Evolutionary conservation across 371 early-diverging fungal genomes (phyloP).

Genomic region (Mucor plumbeus): DNA sequence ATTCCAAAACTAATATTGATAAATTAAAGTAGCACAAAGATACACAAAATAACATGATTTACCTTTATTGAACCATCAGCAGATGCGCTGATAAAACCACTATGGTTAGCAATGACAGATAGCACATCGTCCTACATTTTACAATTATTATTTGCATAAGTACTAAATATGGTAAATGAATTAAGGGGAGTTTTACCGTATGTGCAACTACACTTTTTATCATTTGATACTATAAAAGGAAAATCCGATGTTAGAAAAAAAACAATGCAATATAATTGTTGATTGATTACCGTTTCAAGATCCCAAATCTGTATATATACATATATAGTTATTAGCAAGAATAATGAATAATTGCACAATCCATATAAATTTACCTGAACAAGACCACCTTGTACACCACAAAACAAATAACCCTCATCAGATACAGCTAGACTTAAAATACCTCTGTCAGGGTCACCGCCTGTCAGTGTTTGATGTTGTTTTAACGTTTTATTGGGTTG

Average conservation of each 20-base stretch:
- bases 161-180: background rate
- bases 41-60: background rate
- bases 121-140: constrained; percentile 68
- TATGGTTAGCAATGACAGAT: constrained; percentile 53
- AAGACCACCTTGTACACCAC: constrained; percentile 82
- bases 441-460: constrained; percentile 58
- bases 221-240: constrained; percentile 55
- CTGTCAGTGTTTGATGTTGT: constrained; percentile 50
- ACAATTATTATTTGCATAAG: background rate
- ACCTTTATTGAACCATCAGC: constrained; percentile 82
- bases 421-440: constrained; percentile 67
- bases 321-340: background rate
- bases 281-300: constrained; percentile 66
- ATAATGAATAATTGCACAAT: constrained; percentile 1
- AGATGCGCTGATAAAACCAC: constrained; percentile 70
- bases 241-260: background rate
- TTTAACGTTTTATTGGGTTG: constrained; percentile 41
- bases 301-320: constrained; percentile 71
- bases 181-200: constrained; percentile 41
- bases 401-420: constrained; percentile 74
- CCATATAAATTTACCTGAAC: constrained; percentile 52
- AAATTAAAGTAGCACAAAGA: background rate
- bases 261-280: background rate
- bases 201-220: constrained; percentile 73
- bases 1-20: constrained; percentile 60